Conservation (phyloP, 805 yeast species). For the Cyberlindnera bimundalis region DNA sequence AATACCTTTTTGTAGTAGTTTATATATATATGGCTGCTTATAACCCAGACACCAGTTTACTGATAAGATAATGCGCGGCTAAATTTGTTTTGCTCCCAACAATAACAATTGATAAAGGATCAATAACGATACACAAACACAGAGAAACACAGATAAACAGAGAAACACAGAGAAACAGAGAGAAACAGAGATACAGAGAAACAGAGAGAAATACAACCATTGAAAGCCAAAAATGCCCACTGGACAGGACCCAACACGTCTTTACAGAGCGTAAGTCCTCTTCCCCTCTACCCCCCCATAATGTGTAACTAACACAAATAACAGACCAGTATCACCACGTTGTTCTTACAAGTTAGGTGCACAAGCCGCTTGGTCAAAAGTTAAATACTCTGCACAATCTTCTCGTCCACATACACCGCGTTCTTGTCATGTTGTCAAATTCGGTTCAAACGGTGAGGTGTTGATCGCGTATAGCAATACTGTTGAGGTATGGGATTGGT, state of each 20-base stretch:
- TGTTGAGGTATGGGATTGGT: slow-evolving; percentile 42
- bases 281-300: background rate
- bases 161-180: too few relatives aligned
- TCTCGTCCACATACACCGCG: slow-evolving; percentile 1
- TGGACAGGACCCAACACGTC: slow-evolving; percentile 29
- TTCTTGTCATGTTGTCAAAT: slow-evolving; percentile 26
- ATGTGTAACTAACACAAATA: slow-evolving; percentile 2
- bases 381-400: slow-evolving; percentile 18
- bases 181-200: too few relatives aligned
- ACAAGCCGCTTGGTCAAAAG: slow-evolving; percentile 30
- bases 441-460: slow-evolving; percentile 39
- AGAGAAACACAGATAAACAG: too few relatives aligned
- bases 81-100: too few relatives aligned
- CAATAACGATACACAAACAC: too few relatives aligned
- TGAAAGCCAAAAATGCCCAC: slow-evolving; percentile 24
- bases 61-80: background rate
- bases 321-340: slow-evolving; percentile 25
- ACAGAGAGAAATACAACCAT: too few relatives aligned
- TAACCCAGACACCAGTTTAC: background rate
- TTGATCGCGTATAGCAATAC: slow-evolving; percentile 27
- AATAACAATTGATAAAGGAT: too few relatives aligned
- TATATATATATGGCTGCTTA: too few relatives aligned
- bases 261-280: slow-evolving; percentile 24
- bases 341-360: slow-evolving; percentile 21
- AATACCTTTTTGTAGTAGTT: background rate